A percentile compares a stretch with the other conserved stretches of the same genome.
phyloP scores from a whole-genome alignment of 495 filamentous ascomycete genomes.

The Copromyces sp. region DNA sequence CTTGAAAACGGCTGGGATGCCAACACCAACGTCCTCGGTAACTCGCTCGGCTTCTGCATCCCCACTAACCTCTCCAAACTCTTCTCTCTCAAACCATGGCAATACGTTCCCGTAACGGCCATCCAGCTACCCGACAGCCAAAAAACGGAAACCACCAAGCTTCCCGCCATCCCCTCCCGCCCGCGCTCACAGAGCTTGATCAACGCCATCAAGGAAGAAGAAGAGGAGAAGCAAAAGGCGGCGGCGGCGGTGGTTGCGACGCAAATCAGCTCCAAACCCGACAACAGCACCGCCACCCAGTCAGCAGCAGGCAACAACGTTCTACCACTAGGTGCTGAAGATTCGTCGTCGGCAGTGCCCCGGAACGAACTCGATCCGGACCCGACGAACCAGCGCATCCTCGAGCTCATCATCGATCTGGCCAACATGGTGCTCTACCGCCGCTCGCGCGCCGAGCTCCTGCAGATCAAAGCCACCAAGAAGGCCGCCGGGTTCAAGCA shows the following conservation, averaged over 20 bases:
- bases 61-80: conserved; percentile 67
- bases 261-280: background rate
- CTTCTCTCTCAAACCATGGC: conserved; percentile 49
- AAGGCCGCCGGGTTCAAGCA: conserved; percentile 61
- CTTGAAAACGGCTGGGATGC: conserved; percentile 85
- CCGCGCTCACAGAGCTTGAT: conserved; percentile 24
- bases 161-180: conserved; percentile 23
- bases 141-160: conserved; percentile 28
- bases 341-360: background rate
- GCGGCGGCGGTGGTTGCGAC: background rate
- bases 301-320: background rate
- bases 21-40: conserved; percentile 71
- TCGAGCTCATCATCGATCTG: conserved; percentile 73
- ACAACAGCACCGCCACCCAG: conserved; percentile 2
- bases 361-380: conserved; percentile 48
- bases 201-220: conserved; percentile 23
- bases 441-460: conserved; percentile 62
- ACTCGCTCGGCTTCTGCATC: conserved; percentile 77
- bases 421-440: conserved; percentile 83
- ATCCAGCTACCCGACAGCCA: conserved; percentile 32
- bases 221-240: conserved; percentile 15
- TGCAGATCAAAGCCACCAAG: conserved; percentile 38
- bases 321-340: background rate
- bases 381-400: conserved; percentile 57
- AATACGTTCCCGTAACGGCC: conserved; percentile 32